Evolutionary conservation across 495 filamentous ascomycete genomes (phyloP).

Genomic region (Parathielavia appendiculata): DNA sequence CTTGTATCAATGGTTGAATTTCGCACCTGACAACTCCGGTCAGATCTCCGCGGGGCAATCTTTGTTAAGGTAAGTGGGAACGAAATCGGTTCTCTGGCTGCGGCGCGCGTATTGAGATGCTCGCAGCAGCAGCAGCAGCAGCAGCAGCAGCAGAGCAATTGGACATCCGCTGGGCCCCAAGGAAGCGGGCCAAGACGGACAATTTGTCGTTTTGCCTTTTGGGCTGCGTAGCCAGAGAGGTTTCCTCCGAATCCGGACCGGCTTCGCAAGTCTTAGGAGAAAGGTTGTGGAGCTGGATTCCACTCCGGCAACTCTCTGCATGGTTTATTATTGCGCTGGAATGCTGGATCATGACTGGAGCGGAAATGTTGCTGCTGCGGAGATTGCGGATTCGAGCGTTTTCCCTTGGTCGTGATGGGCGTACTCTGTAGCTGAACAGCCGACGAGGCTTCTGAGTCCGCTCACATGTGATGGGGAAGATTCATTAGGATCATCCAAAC

Average conservation of each 20-base stretch:
- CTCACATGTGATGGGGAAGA: no score
- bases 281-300: not conserved
- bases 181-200: conserved; percentile 20
- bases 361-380: not conserved
- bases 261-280: conserved; percentile 18
- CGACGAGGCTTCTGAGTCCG: no score
- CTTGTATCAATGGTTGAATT: not conserved
- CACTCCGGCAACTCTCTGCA: conserved; percentile 7
- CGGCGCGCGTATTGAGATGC: not conserved
- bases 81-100: not conserved
- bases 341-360: not conserved
- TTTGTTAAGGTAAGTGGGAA: not conserved
- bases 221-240: not conserved
- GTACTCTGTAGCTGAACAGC: no score
- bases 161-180: not conserved
- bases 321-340: conserved; percentile 11
- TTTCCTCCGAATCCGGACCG: conserved; percentile 25
- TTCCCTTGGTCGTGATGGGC: no score
- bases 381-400: not conserved
- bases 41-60: conserved; percentile 12
- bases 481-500: no score
- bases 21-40: not conserved
- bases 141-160: not conserved
- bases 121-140: not conserved
- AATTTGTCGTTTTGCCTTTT: conserved; percentile 14